phyloP scores from a whole-genome alignment of 176 grass and related monocot species.

The Carex myosuroides region DNA sequence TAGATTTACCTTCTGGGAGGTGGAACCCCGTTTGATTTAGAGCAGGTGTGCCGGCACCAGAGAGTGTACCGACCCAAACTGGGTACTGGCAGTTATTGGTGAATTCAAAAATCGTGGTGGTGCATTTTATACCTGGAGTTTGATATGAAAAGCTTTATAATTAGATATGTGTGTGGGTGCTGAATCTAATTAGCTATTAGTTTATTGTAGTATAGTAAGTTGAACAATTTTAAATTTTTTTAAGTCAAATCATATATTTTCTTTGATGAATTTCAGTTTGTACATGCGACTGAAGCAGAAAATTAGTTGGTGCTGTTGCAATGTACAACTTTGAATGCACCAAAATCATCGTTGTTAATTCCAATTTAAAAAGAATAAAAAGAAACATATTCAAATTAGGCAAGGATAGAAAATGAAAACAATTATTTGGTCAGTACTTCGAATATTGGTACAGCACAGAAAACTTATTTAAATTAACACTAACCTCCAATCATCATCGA shows the following conservation, averaged over 20 bases:
- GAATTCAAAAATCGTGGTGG: slow-evolving; percentile 33
- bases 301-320: neutral
- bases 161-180: neutral
- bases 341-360: neutral
- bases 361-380: neutral
- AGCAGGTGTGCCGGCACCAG: slow-evolving; percentile 34
- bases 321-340: neutral
- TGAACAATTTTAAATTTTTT: neutral
- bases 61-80: slow-evolving; percentile 61
- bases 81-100: slow-evolving; percentile 51
- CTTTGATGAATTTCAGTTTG: neutral
- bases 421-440: neutral
- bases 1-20: slow-evolving; percentile 27
- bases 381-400: neutral
- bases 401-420: neutral
- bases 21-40: slow-evolving; percentile 44
- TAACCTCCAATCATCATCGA: slow-evolving; percentile 22
- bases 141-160: neutral
- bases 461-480: neutral
- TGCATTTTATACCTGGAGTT: slow-evolving; percentile 5
- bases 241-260: neutral
- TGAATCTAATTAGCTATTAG: neutral
- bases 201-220: neutral
- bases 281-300: neutral
- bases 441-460: neutral